Evolutionary conservation across 2,329 filamentous ascomycete genomes (phyloP), one percentile per base, ranked within the genome.

Genomic region (Zymoseptoria tritici): DNA sequence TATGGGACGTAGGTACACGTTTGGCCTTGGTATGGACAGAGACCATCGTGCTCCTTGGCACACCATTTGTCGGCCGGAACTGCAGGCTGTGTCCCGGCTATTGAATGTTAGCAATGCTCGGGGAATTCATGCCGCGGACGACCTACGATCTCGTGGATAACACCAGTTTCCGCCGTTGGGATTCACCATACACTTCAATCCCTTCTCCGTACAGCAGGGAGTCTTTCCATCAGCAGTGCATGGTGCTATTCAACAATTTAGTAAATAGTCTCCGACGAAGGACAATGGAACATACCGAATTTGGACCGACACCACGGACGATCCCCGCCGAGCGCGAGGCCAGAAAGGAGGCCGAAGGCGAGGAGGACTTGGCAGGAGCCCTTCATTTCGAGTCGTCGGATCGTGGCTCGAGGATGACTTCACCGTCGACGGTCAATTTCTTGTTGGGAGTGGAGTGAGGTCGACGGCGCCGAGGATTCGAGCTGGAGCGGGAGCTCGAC

Each of bases 341-440:
- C 36, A 16, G 36, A 42, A 42, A 42, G 3, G 36, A 42, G 36
- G 36, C 36, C 36, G 13, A 16, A 42, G 36, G 36, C 36, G 36
- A 42, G 11, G 36, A 42, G 36, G 36, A 16, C 9, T 42, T 42
- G 36, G 36, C 5, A 42, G 9, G 36, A 42, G 16, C 36, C 36
- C 36, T 42, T 42, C 36, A 42, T 42, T 16, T 42, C 0, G 90
- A 91, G 56, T 97, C 91, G 61, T 97, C 91, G 0, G 93, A 93
- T 72, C 97, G 93, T 0, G 93, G 93, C 0, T 95, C 88, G 13
- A 97, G 78, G 58, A 97, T 91, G 68, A 97, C 91, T 62, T 84
- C 83, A 16, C 91, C 91, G 72, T 96, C 88, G 46, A 81, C 76
- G 2, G 91, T 96, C 65, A 81, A 87, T 79, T 97, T 96, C 76